Evolutionary conservation across 805 yeast genomes (phyloP), one percentile per base, ranked within the genome.

Genomic region (Sporopachydermia quercuum): DNA sequence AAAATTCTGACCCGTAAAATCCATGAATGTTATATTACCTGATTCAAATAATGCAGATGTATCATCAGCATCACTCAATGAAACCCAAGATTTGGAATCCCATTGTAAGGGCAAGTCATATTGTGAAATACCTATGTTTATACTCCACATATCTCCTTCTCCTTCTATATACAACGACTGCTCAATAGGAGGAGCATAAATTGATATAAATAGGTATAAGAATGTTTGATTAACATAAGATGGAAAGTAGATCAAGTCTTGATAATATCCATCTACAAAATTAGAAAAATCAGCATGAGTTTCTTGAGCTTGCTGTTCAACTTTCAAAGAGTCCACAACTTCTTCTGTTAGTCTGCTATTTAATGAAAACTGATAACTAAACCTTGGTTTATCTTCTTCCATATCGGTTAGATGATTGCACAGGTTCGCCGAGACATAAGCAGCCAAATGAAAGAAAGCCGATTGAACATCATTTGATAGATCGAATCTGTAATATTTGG

Each of bases 41-140:
- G 30, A 23, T 14, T 36, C 71, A 23, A 85, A 61, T 43, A 83
- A 59, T 0, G 81, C 86, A 27, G 82, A 70, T 14, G 65, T 61
- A 49, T 71, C 70, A 56, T 83, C 94, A 0, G 86, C 60, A 52
- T 84, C 95, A 2, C 81, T 70, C 14, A 79, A 58, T 27, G 56
- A 49, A 0, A 74, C 67, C 70, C 74, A 69, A 6, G 72, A 52
- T 14, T 71, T 59, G 36, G 63, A 61, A 53, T 78, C 85, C 81
- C 83, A 79, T 51, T 78, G 83, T 48, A 71, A 79, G 1, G 74
- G 73, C 46, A 78, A 58, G 51, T 76, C 76, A 38, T 64, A 64
- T 49, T 69, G 76, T 2, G 84, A 75, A 2, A 74, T 70, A 3
- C 84, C 87, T 23, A 85, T 55, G 51, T 76, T 72, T 50, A 77